Conservation (phyloP, 768 basidiomycete species). For the Leccinum sublutescens region DNA sequence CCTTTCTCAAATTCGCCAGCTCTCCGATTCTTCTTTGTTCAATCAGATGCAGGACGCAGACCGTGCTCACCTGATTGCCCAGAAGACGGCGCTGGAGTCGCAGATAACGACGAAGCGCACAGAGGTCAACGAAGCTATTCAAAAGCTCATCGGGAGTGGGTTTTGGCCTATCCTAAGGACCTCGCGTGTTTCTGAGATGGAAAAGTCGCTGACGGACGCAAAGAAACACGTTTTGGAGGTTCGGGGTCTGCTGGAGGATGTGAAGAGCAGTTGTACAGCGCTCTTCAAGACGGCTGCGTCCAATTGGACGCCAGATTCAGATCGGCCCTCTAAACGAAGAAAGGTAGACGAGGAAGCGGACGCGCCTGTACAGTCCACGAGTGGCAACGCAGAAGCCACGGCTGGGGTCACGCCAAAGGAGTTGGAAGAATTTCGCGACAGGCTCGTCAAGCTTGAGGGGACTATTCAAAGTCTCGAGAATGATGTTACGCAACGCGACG, state of each 20-base stretch:
- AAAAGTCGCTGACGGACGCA: constrained; percentile 21
- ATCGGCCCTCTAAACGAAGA: constrained; percentile 30
- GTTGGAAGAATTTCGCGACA: constrained; percentile 29
- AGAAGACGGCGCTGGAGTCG: constrained; percentile 24
- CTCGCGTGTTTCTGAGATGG: constrained; percentile 25
- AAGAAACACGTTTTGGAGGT: constrained; percentile 35
- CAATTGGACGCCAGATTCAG: constrained; percentile 14
- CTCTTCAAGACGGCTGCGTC: constrained; percentile 20
- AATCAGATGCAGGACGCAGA: constrained; percentile 26
- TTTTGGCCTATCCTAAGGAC: constrained; percentile 41
- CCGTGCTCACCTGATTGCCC: constrained; percentile 21
- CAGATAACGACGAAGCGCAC: constrained; percentile 31
- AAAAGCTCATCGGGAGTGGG: constrained; percentile 32
- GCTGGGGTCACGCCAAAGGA: constrained; percentile 13
- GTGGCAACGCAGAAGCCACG: not conserved
- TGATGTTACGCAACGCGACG: constrained; percentile 35
- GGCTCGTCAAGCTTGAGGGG: constrained; percentile 27
- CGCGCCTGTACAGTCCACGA: not conserved
- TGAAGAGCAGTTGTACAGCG: constrained; percentile 22
- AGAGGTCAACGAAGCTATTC: constrained; percentile 31
- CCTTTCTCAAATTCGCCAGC: constrained; percentile 23
- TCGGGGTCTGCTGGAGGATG: constrained; percentile 21
- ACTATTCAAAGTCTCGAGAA: constrained; percentile 36
- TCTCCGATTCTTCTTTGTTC: constrained; percentile 27
- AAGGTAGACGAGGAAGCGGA: constrained; percentile 16